A percentile compares a stretch with the other conserved stretches of the same genome.
These are phyloP conservation scores for Colletotrichum theobromicola DNA, from an alignment of 2,329 filamentous ascomycete species.

Conservation along the genomic window DNA sequence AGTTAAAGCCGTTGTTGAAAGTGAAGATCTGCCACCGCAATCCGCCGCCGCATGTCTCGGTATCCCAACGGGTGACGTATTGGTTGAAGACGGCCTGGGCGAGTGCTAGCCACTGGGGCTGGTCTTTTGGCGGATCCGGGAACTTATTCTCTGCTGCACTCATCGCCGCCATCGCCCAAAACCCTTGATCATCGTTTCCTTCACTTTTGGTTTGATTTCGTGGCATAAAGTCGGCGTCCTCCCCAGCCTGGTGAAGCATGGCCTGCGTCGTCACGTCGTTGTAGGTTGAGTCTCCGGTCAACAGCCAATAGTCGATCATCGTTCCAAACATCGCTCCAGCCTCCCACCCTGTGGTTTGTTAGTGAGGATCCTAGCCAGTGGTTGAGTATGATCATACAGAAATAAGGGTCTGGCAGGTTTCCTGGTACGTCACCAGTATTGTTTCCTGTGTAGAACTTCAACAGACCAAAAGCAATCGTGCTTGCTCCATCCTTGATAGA, in stretches of 20 bases:
- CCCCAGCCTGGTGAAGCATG: conserved; percentile 64
- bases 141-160: conserved; percentile 79
- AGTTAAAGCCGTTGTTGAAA: conserved; percentile 74
- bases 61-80: conserved; percentile 75
- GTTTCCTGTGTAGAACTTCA: conserved; percentile 55
- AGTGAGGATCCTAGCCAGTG: conserved; percentile 49
- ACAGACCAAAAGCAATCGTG: conserved; percentile 40
- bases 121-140: conserved; percentile 65
- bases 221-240: conserved; percentile 69
- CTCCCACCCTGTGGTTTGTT: conserved; percentile 67
- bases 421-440: conserved; percentile 63
- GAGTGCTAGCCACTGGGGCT: conserved; percentile 79
- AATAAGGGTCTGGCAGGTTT: conserved; percentile 66
- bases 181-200: conserved; percentile 80
- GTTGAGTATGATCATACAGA: conserved; percentile 58
- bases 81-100: conserved; percentile 83
- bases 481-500: conserved; percentile 43
- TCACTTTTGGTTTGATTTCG: conserved; percentile 64
- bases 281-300: conserved; percentile 71
- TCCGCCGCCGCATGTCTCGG: conserved; percentile 70
- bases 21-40: conserved; percentile 86
- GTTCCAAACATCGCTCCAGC: conserved; percentile 74
- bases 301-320: conserved; percentile 74
- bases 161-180: conserved; percentile 87
- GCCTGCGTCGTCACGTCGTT: conserved; percentile 64